Conservation (phyloP, 768 basidiomycete genomes). For the Kwoniella sp. region DNA sequence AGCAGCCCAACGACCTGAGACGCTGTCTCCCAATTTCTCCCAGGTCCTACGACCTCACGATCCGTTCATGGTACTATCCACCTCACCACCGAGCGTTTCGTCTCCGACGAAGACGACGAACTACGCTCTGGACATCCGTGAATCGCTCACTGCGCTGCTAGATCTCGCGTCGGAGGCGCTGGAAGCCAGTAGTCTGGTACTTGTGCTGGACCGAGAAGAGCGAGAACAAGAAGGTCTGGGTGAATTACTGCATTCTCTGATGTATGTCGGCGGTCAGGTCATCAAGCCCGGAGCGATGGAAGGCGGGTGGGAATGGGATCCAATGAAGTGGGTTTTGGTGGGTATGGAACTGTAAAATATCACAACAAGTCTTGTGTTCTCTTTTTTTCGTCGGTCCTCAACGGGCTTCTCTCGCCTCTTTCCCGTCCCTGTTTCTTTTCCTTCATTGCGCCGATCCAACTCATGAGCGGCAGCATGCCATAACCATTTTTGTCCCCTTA, state of each 20-base stretch:
- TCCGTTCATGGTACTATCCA: conserved; percentile 23
- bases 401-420: neutral
- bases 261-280: conserved; percentile 53
- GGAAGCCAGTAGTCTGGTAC: conserved; percentile 42
- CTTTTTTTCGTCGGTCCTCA: neutral
- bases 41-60: conserved; percentile 46
- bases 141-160: conserved; percentile 50
- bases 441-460: neutral
- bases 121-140: conserved; percentile 47
- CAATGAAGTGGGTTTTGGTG: conserved; percentile 52
- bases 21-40: conserved; percentile 42
- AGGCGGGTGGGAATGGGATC: conserved; percentile 51
- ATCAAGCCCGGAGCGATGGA: conserved; percentile 40
- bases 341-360: conserved; percentile 49
- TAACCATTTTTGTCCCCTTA: neutral
- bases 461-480: conserved; percentile 1
- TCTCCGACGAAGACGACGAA: neutral
- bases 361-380: neutral
- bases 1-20: conserved; percentile 27
- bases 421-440: neutral
- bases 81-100: conserved; percentile 5
- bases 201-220: conserved; percentile 48
- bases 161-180: conserved; percentile 51
- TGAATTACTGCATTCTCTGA: conserved; percentile 50
- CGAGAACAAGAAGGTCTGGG: conserved; percentile 43